Percentiles rank a stretch among this genome's conserved stretches.
Evolutionary conservation across 331 rosid species (phyloP).

Genomic region (Pyrus hybrid): DNA sequence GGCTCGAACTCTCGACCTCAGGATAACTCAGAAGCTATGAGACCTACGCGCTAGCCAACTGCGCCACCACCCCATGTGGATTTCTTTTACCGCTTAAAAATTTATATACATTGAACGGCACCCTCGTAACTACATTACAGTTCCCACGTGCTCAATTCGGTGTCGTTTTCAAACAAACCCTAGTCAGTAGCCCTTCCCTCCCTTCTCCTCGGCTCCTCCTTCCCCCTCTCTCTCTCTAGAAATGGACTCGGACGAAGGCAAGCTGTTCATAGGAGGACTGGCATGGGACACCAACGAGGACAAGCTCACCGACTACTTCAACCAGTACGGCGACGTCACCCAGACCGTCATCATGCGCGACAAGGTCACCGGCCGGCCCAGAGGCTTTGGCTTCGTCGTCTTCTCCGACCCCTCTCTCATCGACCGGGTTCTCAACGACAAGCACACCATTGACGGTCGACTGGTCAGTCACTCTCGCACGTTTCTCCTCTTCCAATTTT

Average conservation of each 20-base stretch:
- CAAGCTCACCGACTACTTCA: conserved; percentile 39
- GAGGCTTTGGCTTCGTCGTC: conserved; percentile 54
- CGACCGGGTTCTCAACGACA: conserved; percentile 39
- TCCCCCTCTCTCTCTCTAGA: not conserved
- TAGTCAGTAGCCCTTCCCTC: conserved; percentile 20
- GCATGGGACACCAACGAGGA: conserved; percentile 66
- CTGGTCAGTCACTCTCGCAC: conserved; percentile 12
- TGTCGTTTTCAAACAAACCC: conserved; percentile 34
- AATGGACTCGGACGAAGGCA: conserved; percentile 59
- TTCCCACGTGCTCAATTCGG: not conserved
- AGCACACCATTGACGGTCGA: conserved; percentile 57
- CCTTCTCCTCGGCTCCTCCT: conserved; percentile 8
- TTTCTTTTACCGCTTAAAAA: not conserved
- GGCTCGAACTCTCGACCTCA: conserved; percentile 99
- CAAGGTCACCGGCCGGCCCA: conserved; percentile 48
- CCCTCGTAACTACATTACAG: no score
- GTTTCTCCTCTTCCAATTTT: not conserved
- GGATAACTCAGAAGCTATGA: conserved; percentile 84
- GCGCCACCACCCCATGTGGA: conserved; percentile 63
- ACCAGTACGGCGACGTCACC: conserved; percentile 44
- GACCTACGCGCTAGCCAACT: conserved; percentile 99
- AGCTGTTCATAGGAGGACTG: conserved; percentile 55
- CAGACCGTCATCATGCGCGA: conserved; percentile 57
- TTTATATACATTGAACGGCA: not conserved
- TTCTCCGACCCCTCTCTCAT: conserved; percentile 54